Conservation (phyloP, 1,284 basidiomycete genomes). For the Apiotrichum montevideense region DNA sequence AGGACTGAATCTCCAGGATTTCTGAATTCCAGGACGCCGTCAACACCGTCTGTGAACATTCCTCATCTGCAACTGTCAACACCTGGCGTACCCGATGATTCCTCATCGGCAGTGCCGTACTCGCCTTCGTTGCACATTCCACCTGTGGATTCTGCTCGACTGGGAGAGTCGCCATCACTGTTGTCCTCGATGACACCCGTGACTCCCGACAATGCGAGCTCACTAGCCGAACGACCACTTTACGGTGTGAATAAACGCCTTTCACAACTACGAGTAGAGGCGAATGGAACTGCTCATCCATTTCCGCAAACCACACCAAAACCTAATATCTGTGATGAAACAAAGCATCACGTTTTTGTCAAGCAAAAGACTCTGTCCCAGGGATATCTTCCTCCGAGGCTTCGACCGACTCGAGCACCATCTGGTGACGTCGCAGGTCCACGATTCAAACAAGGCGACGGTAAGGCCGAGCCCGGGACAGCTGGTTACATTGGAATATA, state of each 20-base stretch:
- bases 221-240: too few relatives aligned
- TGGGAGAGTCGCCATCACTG: too few relatives aligned
- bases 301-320: too few relatives aligned
- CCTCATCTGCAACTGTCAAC: not conserved
- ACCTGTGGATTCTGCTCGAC: not conserved
- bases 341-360: not conserved
- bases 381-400: not conserved
- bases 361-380: not conserved
- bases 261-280: too few relatives aligned
- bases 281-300: too few relatives aligned
- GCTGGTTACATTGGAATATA: constrained; percentile 67
- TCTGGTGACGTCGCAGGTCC: not conserved
- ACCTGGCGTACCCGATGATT: not conserved
- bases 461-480: constrained; percentile 40
- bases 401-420: not conserved
- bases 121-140: not conserved
- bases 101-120: not conserved
- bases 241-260: too few relatives aligned
- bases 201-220: too few relatives aligned
- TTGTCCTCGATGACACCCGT: too few relatives aligned
- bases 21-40: not conserved
- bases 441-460: not conserved
- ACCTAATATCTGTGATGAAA: too few relatives aligned
- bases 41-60: not conserved
- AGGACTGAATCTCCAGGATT: not conserved